A percentile compares a stretch with the other conserved stretches of the same genome.
phyloP scores from a whole-genome alignment of 768 basidiomycete species.

The Daedaleopsis sinensis region DNA sequence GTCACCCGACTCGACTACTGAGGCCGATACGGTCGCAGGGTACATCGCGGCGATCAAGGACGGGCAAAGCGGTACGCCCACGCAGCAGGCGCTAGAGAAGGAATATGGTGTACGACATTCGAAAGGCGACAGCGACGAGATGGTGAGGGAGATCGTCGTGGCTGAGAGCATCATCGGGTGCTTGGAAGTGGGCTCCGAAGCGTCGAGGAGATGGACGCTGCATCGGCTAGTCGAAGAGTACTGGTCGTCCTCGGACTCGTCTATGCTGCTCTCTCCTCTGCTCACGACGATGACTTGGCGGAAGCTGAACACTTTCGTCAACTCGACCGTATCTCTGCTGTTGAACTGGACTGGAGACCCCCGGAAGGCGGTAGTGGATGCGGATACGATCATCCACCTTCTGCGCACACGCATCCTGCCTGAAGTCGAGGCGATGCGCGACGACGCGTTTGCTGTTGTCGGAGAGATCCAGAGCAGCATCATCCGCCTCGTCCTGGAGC shows the following conservation, averaged over 20 bases:
- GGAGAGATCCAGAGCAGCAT: constrained; percentile 43
- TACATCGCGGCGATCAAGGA: constrained; percentile 47
- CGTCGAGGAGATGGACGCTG: constrained; percentile 53
- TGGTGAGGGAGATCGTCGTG: constrained; percentile 51
- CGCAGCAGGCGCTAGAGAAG: constrained; percentile 48
- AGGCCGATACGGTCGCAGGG: constrained; percentile 41
- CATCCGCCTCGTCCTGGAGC: constrained; percentile 46
- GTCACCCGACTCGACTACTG: constrained; percentile 31
- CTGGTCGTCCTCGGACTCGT: constrained; percentile 45
- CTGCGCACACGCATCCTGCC: constrained; percentile 52
- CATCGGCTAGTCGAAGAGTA: constrained; percentile 53
- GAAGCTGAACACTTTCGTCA: constrained; percentile 46
- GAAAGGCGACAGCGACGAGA: constrained; percentile 38
- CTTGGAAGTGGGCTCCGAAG: constrained; percentile 50
- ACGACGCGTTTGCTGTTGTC: constrained; percentile 20
- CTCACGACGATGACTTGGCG: constrained; percentile 49
- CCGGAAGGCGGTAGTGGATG: constrained; percentile 26
- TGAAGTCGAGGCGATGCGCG: constrained; percentile 46
- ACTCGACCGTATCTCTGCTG: constrained; percentile 35
- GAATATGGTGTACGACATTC: constrained; percentile 47
- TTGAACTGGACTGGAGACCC: constrained; percentile 22
- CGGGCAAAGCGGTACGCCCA: constrained; percentile 54
- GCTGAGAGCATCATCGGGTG: constrained; percentile 44
- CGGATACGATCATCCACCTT: constrained; percentile 37
- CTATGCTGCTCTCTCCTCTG: constrained; percentile 44